Evolutionary conservation across 306 rosid species (phyloP), one percentile per base, ranked within the genome.

Genomic region (Glycine tomentella): DNA sequence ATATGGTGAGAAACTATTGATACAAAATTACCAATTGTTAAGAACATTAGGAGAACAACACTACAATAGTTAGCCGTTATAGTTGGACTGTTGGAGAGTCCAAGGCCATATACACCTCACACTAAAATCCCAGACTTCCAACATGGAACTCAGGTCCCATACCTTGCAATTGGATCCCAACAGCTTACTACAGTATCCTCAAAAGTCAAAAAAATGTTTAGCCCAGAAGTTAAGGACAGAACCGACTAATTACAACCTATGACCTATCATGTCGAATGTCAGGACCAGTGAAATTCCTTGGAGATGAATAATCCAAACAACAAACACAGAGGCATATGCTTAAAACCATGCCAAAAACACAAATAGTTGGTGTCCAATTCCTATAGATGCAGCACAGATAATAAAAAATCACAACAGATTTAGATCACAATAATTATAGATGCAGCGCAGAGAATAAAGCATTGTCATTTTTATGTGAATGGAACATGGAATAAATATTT

Each of bases 381-480:
- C 65, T 10, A 6, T 42, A 42, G 46, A 42, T n/a, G n/a, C n/a
- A n/a, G n/a, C 9, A 38, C 4, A 50, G 42, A 76, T 4, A 40
- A 50, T 14, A 68, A 69, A 70, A 72, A 38, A 2, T 64, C 48
- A 53, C n/a, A 31, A 15, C 44, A 17, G 15, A 69, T 50, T 50
- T 51, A 40, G 34, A 76, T 77, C 59, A 70, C 44, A 52, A 77
- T 70, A 62, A 53, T 36, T 52, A 15, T 33, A 31, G 31, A 63
- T 48, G 68, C 68, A 55, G 49, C 61, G 62, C 42, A 69, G 57
- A 77, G 48, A 63, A 83, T 62, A 76, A 40, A 42, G 8, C 48
- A 48, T 48, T 12, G 9, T 34, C 69, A 46, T 63, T 63, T 69
- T 77, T 8, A 46, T 46, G 10, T 72, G 9, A 72, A 72, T 5